These are phyloP conservation scores for Dendryphion nanum DNA, from an alignment of 2,329 filamentous ascomycete genomes.

Conservation along the genomic window DNA sequence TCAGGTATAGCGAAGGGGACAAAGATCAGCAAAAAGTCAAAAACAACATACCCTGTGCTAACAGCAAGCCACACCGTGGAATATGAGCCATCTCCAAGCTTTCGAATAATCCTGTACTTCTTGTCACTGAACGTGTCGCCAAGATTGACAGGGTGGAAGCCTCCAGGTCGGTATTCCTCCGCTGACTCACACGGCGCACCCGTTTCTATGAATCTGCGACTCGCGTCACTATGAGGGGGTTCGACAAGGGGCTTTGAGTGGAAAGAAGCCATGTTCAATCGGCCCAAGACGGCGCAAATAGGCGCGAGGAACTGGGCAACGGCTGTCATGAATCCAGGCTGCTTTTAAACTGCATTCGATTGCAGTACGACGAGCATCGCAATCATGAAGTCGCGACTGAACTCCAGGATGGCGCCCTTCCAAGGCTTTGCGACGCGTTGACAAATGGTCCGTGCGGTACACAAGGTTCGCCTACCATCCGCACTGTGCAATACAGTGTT, in stretches of 20 bases:
- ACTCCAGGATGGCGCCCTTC: too few relatives aligned
- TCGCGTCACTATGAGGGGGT: neutral
- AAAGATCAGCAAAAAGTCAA: neutral
- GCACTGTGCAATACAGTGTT: too few relatives aligned
- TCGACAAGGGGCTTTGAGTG: neutral
- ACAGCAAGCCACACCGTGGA: constrained; percentile 18
- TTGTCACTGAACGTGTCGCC: constrained; percentile 10
- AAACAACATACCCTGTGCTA: constrained; percentile 6
- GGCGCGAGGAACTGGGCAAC: too few relatives aligned
- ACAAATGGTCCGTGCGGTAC: too few relatives aligned
- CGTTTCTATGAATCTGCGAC: neutral
- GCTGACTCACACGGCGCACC: constrained; percentile 3
- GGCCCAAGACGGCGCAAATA: too few relatives aligned
- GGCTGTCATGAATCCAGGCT: too few relatives aligned
- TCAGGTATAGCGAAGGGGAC: neutral
- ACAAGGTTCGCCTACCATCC: too few relatives aligned
- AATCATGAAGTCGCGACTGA: too few relatives aligned
- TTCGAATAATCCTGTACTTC: constrained; percentile 15
- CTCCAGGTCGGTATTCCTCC: constrained; percentile 10
- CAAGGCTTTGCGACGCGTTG: too few relatives aligned
- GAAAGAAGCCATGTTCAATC: too few relatives aligned
- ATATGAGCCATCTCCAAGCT: constrained; percentile 13
- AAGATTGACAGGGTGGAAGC: constrained; percentile 11
- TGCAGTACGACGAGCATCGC: too few relatives aligned
- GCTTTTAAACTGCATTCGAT: too few relatives aligned